Base-by-base conservation (phyloP, 257 asterid species). In the Phtheirospermum japonicum region DNA sequence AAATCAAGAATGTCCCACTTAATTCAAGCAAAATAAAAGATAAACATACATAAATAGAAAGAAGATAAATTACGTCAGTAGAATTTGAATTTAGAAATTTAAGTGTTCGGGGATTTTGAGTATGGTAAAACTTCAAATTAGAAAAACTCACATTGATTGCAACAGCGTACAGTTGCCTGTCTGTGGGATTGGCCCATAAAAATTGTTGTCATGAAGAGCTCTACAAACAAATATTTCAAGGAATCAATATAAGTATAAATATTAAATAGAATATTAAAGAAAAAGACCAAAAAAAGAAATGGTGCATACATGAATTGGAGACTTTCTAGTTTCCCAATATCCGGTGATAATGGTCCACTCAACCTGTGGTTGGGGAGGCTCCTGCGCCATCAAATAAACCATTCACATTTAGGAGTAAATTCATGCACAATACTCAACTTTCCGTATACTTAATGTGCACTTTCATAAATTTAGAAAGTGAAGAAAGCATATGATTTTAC, bases 291-390 rank as follows among this genome's bases (percentile, higher is more conserved):
- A 65, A 66, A 19, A 52, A 73, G 63, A 48, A 64, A 55, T 46
- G 66, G 55, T 51, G 53, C 92, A 64, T 83, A 91, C 98, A 91
- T 82, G 72, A 88, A 84, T 70, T 81, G 94, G 79, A 91, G 75
- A 72, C 58, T 77, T 40, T 82, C 95, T 59, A 88, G 84, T 85
- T 86, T 91, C 74, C 96, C 95, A 49, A 91, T 76, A 49, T 88
- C 98, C 58, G 90, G 72, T 42, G 96, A 77, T 64, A 91, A 73
- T 59, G 91, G 82, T 62, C 98, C 98, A 75, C 94, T 88, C 79
- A 88, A 59, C 78, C 59, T 86, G 86, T 88, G 98, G 79, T 86
- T 80, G 48, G 96, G 79, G 46, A 91, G 95, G 77, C 84, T 91
- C 90, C 98, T 91, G 89, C 71, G 76, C 56, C 68, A 76, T 54